Conservation (phyloP, 257 asterid species). For the Ocimum tenuiflorum region DNA sequence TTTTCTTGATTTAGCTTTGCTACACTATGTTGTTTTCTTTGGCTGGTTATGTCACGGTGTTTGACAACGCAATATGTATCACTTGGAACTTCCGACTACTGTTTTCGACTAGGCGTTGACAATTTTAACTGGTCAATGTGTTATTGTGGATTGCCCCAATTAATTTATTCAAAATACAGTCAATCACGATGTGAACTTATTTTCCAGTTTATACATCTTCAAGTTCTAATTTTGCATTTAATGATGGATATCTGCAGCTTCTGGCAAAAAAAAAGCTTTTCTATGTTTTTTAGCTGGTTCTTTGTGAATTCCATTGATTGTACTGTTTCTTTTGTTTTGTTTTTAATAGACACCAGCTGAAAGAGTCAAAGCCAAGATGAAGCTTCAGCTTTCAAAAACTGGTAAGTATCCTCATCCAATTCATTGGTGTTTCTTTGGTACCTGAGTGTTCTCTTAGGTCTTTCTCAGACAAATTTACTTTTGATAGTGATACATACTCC, state of each 20-base stretch:
- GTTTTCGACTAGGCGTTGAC: neutral
- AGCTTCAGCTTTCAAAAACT: slow-evolving; percentile 78
- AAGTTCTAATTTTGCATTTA: neutral
- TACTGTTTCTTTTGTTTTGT: neutral
- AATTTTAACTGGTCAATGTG: neutral
- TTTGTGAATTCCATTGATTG: slow-evolving; percentile 10
- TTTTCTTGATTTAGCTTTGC: neutral
- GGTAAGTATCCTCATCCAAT: slow-evolving; percentile 35
- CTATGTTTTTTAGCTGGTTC: neutral
- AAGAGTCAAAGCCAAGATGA: slow-evolving; percentile 91
- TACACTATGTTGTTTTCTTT: neutral
- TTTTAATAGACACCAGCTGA: slow-evolving; percentile 66
- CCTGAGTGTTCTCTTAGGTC: neutral
- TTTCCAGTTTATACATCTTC: too few species aligned
- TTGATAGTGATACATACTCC: neutral
- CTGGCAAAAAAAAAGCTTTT: neutral
- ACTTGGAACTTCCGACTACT: neutral
- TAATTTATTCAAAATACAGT: neutral
- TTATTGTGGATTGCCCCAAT: neutral
- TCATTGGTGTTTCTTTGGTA: neutral
- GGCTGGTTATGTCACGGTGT: too few species aligned
- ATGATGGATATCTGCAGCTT: neutral
- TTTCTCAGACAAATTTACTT: neutral
- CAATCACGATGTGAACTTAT: neutral
- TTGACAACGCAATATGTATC: neutral